Evolutionary conservation across 352 stramenopile genomes (phyloP), one percentile per base, ranked within the genome.

Genomic region (Globisporangium yorkense): DNA sequence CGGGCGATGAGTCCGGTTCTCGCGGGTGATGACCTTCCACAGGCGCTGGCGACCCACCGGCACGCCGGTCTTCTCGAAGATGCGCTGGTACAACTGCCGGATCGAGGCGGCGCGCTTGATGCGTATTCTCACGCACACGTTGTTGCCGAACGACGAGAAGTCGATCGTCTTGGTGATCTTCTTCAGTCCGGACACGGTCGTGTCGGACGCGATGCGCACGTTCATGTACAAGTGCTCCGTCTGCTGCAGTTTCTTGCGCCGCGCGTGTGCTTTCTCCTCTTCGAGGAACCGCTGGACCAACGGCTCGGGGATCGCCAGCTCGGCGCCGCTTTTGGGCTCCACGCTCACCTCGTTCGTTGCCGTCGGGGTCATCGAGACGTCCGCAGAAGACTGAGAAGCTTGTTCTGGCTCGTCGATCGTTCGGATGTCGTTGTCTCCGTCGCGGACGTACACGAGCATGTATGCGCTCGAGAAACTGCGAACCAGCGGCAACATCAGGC

Each of bases 391-490:
- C 20, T 18, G 57, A 10, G 13, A 43, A 3, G 4, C 37, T 9
- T 39, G 7, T 10, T 58, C 58, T 21, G 33, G 24, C 21, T 56
- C 39, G 13, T 15, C 29, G n/a, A 91, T 89, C 3, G 65, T 74
- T 52, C 54, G 68, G 49, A 88, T 84, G 43, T 88, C 84, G 44
- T 89, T 93, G 33, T 80, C 66, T 13, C 81, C 82, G 50, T 91
- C 82, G 2, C 84, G 84, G 15, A 94, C 74, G 55, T 94, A 94
- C 33, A 94, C 86, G 4, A 96, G 83, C 86, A 96, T 96, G 57
- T 96, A 96, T 4, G 86, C 86, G 40, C 86, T 96, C 4, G 84
- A 85, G 56, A 89, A 94, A 43, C 70, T 94, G 7, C 72, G 68
- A 12, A 60, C 67, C 15, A 91, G 61, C 39, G 85, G 80, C 33